Percentiles rank a stretch among this genome's conserved stretches.
Conservation (phyloP, 768 basidiomycete genomes). For the Agaricus sinodeliciosus region DNA sequence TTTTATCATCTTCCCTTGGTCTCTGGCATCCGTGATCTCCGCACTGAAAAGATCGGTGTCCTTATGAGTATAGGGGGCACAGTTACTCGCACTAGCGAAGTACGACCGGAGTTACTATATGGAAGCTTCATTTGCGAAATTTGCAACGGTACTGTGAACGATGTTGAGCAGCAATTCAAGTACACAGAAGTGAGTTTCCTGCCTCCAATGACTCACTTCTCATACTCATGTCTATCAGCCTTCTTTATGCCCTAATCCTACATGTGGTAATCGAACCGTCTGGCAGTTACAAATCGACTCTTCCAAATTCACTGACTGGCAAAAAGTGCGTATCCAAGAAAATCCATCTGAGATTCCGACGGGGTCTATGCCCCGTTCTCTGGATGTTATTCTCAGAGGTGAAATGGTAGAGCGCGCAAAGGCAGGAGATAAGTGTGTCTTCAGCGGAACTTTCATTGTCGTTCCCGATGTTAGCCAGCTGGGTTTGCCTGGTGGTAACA, state of each 20-base stretch:
- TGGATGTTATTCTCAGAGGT: slow-evolving; percentile 91
- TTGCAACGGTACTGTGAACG: slow-evolving; percentile 80
- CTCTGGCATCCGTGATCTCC: slow-evolving; percentile 88
- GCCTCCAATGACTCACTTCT: neutral
- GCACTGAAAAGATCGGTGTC: slow-evolving; percentile 91
- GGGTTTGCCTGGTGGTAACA: slow-evolving; percentile 90
- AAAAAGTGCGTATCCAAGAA: slow-evolving; percentile 98
- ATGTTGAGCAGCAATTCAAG: slow-evolving; percentile 99
- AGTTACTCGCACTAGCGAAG: slow-evolving; percentile 95
- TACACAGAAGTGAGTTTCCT: slow-evolving; percentile 78
- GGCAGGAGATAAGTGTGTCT: slow-evolving; percentile 97
- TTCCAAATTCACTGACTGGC: slow-evolving; percentile 98
- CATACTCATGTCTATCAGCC: slow-evolving; percentile 45
- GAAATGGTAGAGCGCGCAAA: slow-evolving; percentile 99
- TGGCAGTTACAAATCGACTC: slow-evolving; percentile 97
- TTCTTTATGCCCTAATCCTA: slow-evolving; percentile 87
- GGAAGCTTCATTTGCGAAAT: slow-evolving; percentile 92
- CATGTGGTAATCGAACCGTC: slow-evolving; percentile 81
- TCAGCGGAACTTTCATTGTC: slow-evolving; percentile 96
- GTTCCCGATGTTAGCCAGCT: slow-evolving; percentile 98
- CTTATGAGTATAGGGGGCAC: slow-evolving; percentile 95
- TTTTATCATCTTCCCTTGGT: slow-evolving; percentile 94
- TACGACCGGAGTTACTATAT: slow-evolving; percentile 88
- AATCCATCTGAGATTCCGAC: slow-evolving; percentile 99
- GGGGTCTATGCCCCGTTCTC: slow-evolving; percentile 94